phyloP scores from a whole-genome alignment of 805 yeast genomes.

The Pichia heedii region DNA sequence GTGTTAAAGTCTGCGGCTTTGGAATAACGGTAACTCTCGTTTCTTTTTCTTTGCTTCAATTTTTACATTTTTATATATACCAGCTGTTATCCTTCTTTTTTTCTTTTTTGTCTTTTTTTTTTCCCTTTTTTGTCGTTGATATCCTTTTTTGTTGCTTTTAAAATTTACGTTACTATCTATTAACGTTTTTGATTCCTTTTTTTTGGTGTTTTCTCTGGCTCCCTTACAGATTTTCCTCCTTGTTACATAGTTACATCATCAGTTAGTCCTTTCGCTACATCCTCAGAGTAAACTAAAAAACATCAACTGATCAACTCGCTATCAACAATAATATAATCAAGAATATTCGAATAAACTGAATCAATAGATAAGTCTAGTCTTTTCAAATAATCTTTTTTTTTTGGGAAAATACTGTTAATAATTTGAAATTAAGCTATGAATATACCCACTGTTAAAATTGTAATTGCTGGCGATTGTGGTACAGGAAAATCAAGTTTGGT shows the following conservation, averaged over 20 bases:
- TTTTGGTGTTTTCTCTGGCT: no score
- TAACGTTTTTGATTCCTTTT: not conserved
- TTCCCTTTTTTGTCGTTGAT: not conserved
- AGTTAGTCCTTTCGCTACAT: no score
- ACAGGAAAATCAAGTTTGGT: slow-evolving; percentile 27
- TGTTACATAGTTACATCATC: no score
- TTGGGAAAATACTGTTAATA: no score
- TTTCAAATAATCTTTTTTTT: not conserved
- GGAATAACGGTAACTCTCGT: not conserved
- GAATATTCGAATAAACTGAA: no score
- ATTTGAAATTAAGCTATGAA: not conserved
- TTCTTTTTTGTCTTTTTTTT: not conserved
- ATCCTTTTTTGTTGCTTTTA: no score
- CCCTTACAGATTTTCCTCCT: no score
- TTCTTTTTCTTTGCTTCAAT: not conserved
- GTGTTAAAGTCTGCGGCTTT: not conserved
- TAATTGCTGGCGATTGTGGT: slow-evolving; percentile 25
- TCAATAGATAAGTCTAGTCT: no score
- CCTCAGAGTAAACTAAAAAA: no score
- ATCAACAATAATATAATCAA: no score
- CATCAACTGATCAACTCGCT: no score
- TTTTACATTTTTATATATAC: not conserved
- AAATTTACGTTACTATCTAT: no score
- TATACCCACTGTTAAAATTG: slow-evolving; percentile 16
- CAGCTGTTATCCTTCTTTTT: not conserved